These are phyloP conservation scores for Hanseniaspora nectarophila DNA, from an alignment of 805 yeast species.

Conservation along the genomic window DNA sequence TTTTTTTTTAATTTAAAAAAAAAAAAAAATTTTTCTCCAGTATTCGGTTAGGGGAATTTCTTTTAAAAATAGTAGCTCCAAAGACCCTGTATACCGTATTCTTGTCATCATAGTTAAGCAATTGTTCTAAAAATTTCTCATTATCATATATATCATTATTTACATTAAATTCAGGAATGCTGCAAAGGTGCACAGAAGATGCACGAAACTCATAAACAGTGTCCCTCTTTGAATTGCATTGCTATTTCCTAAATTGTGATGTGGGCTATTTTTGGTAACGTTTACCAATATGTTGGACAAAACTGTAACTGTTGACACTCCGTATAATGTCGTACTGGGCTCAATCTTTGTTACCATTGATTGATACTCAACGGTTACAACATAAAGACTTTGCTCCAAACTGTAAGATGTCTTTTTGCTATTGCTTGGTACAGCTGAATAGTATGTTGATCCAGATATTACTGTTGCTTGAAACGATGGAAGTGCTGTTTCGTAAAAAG, in stretches of 20 bases:
- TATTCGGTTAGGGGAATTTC: no score
- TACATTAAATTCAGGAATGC: background rate
- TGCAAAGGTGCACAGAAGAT: background rate
- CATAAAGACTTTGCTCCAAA: background rate
- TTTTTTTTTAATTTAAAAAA: no score
- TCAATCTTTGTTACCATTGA: background rate
- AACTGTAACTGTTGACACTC: background rate
- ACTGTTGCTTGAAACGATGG: slow-evolving; percentile 13
- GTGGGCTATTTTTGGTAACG: background rate
- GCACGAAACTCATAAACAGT: background rate
- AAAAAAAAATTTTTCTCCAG: no score
- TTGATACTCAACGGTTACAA: background rate
- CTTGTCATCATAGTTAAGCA: no score
- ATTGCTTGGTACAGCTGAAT: background rate
- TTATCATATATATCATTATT: background rate
- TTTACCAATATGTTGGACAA: background rate
- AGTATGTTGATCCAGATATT: background rate
- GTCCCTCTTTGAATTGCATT: background rate
- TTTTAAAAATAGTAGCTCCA: no score
- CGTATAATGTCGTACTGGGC: background rate
- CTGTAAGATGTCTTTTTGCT: background rate
- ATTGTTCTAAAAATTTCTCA: background rate
- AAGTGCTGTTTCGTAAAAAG: slow-evolving; percentile 25
- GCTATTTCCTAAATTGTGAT: background rate
- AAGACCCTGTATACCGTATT: no score